Base-by-base conservation (phyloP, 2,329 filamentous ascomycete genomes). In the Neopestalotiopsis rosae region DNA sequence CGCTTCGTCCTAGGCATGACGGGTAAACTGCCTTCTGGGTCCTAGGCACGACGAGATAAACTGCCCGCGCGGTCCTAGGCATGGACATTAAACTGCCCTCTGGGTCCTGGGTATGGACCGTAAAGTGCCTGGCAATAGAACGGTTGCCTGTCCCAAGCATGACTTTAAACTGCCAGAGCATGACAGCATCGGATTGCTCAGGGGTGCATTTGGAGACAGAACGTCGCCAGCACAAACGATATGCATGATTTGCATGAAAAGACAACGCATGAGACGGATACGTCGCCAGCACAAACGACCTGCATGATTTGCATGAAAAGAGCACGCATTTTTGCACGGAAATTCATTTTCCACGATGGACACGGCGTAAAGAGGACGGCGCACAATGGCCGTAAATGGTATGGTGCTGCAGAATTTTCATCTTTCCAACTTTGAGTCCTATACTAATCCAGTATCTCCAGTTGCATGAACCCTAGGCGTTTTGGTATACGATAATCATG, bases 21-120 rank as follows among this genome's bases (percentile, higher is more conserved):
- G 59, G 4, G 4, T 62, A 62, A 62, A 62, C 59, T 62, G 59
- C 59, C 59, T n/a, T 12, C 32, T 42, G 59, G 32, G 30, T 62
- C 59, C 28, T 62, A 32, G 59, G 34, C 6, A 40, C 40, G 34
- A 13, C 17, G 7, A 38, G 24, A 34, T 40, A 40, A 61, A 38
- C 32, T 61, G 24, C 58, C 58, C 10, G 17, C 58, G 7, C 34
- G 78, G 79, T 81, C 82, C 81, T 83, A 77, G 79, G 81, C 76
- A 82, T 69, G 81, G 34, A 82, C 81, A 69, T 71, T 75, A 82
- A 82, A 58, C 24, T 30, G 57, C 57, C 57, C 20, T 52, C 45
- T 17, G n/a, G 45, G 9, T 52, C 42, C 42, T 49, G 42, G 42
- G 42, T 81, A 80, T 28, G 78, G 79, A 79, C 76, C 30, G 34